Base-by-base conservation (phyloP, 192 early-diverging fungal species). In the Dispira parvispora region DNA sequence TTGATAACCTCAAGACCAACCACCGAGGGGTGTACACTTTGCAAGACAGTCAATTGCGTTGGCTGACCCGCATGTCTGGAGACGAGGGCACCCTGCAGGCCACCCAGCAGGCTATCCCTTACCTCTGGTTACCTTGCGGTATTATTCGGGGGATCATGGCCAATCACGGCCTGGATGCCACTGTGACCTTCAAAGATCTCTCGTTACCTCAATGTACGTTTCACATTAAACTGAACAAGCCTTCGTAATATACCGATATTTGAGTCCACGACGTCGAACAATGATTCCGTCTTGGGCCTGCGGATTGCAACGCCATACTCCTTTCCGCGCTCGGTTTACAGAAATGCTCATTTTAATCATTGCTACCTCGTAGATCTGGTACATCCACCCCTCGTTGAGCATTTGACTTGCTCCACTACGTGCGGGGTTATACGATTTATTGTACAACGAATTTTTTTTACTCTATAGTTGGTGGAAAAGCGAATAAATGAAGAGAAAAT, bases 1-100 rank as follows among this genome's bases (percentile, higher is more conserved):
- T 99, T 44, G 97, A 99, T 67, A 97, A 98, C 65, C 76, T 99
- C 12, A 99, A 99, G 71, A 98, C 97, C 11, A 99, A 99, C 73
- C 97, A 98, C 65, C 74, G 91, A 86, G 97, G 97, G 18, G 87
- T 96, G 1, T 99, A 95, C 71, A 93, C 98, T 44, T 79, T 99
- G 20, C 94, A 96, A 65, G 97, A 99, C 76, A 97, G 90, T 76
- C 87, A 83, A 68, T 99, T 99, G 67, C 78, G 88, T 53, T 98
- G 95, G 95, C 91, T 99, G 62, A 65, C 82, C 64, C 81, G 87
- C 62, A 92, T 99, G 92, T 88, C 94, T 0, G 82, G 85, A 43
- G 86, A 91, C 67, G 80, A 76, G 25, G 84, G 84, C 26, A 78
- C 78, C 14, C 82, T 80, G 0, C 92, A 91, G 42, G 85, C 91